These are phyloP conservation scores for Mallotus japonicus DNA, from an alignment of 441 rosid genomes.

Conservation along the genomic window DNA sequence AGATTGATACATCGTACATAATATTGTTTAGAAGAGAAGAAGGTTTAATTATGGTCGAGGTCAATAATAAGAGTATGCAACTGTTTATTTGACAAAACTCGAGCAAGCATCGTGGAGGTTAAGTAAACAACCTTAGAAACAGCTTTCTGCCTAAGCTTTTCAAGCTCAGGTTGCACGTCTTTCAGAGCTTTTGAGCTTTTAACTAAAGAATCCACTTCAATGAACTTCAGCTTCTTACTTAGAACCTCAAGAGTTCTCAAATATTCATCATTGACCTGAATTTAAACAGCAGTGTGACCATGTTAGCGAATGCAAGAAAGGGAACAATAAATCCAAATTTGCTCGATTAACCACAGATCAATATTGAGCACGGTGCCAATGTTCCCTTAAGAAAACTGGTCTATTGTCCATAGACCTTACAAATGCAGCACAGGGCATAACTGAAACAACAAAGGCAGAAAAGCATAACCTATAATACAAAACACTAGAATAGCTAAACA, in stretches of 20 bases:
- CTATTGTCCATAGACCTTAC: neutral
- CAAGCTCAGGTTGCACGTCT: conserved; percentile 99
- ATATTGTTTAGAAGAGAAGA: neutral
- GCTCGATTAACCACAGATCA: conserved; percentile 18
- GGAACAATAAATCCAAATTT: conserved; percentile 1
- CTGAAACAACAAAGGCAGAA: neutral
- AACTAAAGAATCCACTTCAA: conserved; percentile 74
- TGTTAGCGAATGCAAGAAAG: conserved; percentile 20
- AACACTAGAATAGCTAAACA: neutral
- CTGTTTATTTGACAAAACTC: conserved; percentile 15
- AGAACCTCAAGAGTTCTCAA: conserved; percentile 86
- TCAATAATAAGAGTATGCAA: conserved; percentile 1
- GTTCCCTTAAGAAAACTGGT: neutral
- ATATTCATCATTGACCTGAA: conserved; percentile 94
- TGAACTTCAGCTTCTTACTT: conserved; percentile 90
- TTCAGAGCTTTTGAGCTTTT: conserved; percentile 87
- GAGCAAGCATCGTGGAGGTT: conserved; percentile 24
- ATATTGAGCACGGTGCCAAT: neutral
- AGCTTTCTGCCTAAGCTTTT: conserved; percentile 94
- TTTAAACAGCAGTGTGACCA: conserved; percentile 27
- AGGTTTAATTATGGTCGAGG: neutral
- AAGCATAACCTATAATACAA: neutral
- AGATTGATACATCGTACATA: neutral
- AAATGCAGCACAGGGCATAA: neutral
- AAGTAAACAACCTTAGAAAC: conserved; percentile 74